Conservation (phyloP, 2,329 filamentous ascomycete genomes). For the Sporothrix pallida region DNA sequence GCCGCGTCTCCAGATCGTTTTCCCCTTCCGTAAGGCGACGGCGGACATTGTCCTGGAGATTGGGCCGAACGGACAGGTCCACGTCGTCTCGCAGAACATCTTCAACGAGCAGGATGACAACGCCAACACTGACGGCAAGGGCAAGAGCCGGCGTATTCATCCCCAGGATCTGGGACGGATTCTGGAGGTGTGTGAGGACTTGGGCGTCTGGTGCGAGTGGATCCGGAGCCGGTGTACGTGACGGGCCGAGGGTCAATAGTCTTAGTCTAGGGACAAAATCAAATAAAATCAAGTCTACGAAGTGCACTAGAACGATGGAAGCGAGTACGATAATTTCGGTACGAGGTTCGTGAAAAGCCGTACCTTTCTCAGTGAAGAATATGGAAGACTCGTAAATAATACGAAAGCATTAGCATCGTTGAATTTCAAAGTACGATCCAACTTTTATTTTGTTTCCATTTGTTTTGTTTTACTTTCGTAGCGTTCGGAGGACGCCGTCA, state of each 20-base stretch:
- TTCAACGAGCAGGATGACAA: constrained; percentile 42
- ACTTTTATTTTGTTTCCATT: neutral
- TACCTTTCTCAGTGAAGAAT: neutral
- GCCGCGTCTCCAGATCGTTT: constrained; percentile 58
- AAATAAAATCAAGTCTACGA: neutral
- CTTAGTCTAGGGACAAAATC: no score
- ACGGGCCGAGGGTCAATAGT: constrained; percentile 20
- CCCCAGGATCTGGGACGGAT: constrained; percentile 53
- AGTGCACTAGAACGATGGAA: neutral
- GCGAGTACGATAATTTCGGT: constrained; percentile 4
- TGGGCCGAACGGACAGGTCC: constrained; percentile 63
- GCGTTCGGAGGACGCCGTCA: neutral
- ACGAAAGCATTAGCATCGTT: neutral
- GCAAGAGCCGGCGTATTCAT: constrained; percentile 48
- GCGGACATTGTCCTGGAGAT: constrained; percentile 65
- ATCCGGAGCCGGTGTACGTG: constrained; percentile 48
- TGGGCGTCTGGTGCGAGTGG: constrained; percentile 62
- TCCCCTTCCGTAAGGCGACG: constrained; percentile 56
- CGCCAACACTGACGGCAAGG: constrained; percentile 37
- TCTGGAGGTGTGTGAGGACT: constrained; percentile 58
- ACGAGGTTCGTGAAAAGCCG: constrained; percentile 11
- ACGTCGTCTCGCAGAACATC: constrained; percentile 64
- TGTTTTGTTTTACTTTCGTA: constrained; percentile 7
- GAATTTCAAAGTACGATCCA: neutral
- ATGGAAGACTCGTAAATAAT: neutral